phyloP scores from a whole-genome alignment of 306 rosid genomes.

The Quillaja saponaria region DNA sequence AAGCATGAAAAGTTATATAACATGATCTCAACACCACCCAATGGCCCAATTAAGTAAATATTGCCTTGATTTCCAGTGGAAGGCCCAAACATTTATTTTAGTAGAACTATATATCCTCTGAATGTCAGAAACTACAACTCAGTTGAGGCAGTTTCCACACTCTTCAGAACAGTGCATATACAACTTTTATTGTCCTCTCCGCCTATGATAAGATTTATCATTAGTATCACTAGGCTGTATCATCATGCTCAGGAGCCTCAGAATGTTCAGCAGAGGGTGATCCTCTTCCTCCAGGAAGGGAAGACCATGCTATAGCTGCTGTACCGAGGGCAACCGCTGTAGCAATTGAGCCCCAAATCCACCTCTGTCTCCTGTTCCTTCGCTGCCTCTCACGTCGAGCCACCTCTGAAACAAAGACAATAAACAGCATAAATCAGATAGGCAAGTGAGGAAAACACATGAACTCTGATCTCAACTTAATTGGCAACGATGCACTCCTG shows the following conservation, averaged over 20 bases:
- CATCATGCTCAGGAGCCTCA: slow-evolving; percentile 43
- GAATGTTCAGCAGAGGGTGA: slow-evolving; percentile 32
- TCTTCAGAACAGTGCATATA: slow-evolving; percentile 34
- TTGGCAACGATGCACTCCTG: slow-evolving; percentile 6
- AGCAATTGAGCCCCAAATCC: slow-evolving; percentile 89
- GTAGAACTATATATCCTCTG: slow-evolving; percentile 41
- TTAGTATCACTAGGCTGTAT: slow-evolving; percentile 42
- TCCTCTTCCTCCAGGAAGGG: slow-evolving; percentile 54
- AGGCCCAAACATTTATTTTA: slow-evolving; percentile 26
- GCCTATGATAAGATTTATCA: slow-evolving; percentile 24
- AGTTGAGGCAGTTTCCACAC: slow-evolving; percentile 39
- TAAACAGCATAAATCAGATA: slow-evolving; percentile 9
- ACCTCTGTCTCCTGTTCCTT: slow-evolving; percentile 65
- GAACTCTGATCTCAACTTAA: slow-evolving; percentile 1
- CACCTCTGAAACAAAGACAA: slow-evolving; percentile 51
- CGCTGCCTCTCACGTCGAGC: slow-evolving; percentile 77
- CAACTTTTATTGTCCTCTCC: slow-evolving; percentile 52
- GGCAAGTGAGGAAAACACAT: slow-evolving; percentile 6
- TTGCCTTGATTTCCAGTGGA: slow-evolving; percentile 25
- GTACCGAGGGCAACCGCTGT: slow-evolving; percentile 62
- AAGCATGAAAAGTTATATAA: no score
- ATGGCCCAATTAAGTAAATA: no score
- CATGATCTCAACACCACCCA: no score
- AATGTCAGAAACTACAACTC: slow-evolving; percentile 36
- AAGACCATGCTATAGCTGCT: slow-evolving; percentile 76